Conservation (phyloP, 1,284 basidiomycete genomes). For the Boletus mariae region DNA sequence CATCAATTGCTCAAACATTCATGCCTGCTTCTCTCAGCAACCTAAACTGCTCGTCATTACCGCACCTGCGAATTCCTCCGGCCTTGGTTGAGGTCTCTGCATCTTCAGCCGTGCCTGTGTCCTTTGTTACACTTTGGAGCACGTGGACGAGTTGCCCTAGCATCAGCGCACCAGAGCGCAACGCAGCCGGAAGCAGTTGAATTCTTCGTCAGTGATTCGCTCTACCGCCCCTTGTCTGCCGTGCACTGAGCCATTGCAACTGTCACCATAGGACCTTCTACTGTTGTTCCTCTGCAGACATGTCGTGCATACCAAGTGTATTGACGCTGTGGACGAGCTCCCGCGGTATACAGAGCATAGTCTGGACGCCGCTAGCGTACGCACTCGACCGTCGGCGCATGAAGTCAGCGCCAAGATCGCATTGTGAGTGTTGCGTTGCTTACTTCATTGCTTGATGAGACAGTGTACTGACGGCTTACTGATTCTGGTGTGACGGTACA, state of each 20-base stretch:
- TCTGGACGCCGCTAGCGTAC: constrained; percentile 34
- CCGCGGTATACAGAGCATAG: constrained; percentile 45
- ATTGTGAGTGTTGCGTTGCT: constrained; percentile 51
- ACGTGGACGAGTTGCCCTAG: no score
- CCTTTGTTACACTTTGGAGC: no score
- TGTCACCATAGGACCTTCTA: constrained; percentile 47
- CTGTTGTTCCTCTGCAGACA: constrained; percentile 87
- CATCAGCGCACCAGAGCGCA: no score
- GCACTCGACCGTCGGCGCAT: constrained; percentile 34
- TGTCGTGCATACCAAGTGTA: constrained; percentile 76
- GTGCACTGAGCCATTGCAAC: constrained; percentile 46
- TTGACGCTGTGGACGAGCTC: constrained; percentile 52
- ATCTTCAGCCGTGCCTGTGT: no score
- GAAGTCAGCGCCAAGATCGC: constrained; percentile 68
- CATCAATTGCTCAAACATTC: no score
- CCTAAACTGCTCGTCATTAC: no score
- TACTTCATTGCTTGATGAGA: not conserved
- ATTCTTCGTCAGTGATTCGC: no score
- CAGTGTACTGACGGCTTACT: not conserved
- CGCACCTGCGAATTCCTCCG: no score
- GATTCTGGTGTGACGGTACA: constrained; percentile 24
- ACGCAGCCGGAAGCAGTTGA: no score
- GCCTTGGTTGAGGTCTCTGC: no score
- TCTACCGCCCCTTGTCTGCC: constrained; percentile 59
- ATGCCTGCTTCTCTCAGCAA: no score